Evolutionary conservation across 2,329 filamentous ascomycete genomes (phyloP).

Genomic region (Beauveria scarabaeidicola): DNA sequence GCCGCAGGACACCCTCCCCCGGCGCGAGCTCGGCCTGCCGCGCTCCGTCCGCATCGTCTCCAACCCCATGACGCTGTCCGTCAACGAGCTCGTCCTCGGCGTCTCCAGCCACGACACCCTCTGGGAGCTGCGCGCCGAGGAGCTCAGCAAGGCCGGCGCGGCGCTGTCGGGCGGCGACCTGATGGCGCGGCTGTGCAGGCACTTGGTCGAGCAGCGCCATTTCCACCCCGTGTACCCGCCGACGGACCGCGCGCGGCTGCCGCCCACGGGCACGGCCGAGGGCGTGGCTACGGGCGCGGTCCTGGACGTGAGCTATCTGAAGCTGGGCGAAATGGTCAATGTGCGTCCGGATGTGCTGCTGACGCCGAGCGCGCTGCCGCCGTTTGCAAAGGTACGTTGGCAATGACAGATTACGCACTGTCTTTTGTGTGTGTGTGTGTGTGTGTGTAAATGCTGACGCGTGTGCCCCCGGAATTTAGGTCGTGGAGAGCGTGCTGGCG

Average conservation of each 20-base stretch:
- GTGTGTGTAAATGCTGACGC: not conserved
- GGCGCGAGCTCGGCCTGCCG: slow-evolving; percentile 68
- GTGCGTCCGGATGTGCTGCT: slow-evolving; percentile 79
- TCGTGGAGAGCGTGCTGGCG: slow-evolving; percentile 80
- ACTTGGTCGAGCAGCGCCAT: slow-evolving; percentile 81
- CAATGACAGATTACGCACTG: too few species aligned
- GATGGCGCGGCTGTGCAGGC: slow-evolving; percentile 62
- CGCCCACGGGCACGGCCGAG: slow-evolving; percentile 53
- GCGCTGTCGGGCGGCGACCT: slow-evolving; percentile 35
- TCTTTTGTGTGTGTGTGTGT: not conserved
- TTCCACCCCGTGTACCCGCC: slow-evolving; percentile 88
- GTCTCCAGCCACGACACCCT: slow-evolving; percentile 78
- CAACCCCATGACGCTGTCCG: slow-evolving; percentile 79
- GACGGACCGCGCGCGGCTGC: slow-evolving; percentile 56
- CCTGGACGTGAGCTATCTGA: slow-evolving; percentile 76
- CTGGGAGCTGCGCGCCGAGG: slow-evolving; percentile 70
- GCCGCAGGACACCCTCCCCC: slow-evolving; percentile 57
- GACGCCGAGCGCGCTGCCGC: slow-evolving; percentile 70
- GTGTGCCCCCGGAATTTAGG: slow-evolving; percentile 39
- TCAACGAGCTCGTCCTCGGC: slow-evolving; percentile 81
- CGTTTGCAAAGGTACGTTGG: slow-evolving; percentile 73
- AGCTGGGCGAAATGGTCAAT: slow-evolving; percentile 84
- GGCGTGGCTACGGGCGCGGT: slow-evolving; percentile 62
- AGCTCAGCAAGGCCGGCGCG: slow-evolving; percentile 33
- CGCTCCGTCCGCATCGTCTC: slow-evolving; percentile 71